Evolutionary conservation across 2,329 filamentous ascomycete genomes (phyloP).

Genomic region (Chaetothyriales sp.): DNA sequence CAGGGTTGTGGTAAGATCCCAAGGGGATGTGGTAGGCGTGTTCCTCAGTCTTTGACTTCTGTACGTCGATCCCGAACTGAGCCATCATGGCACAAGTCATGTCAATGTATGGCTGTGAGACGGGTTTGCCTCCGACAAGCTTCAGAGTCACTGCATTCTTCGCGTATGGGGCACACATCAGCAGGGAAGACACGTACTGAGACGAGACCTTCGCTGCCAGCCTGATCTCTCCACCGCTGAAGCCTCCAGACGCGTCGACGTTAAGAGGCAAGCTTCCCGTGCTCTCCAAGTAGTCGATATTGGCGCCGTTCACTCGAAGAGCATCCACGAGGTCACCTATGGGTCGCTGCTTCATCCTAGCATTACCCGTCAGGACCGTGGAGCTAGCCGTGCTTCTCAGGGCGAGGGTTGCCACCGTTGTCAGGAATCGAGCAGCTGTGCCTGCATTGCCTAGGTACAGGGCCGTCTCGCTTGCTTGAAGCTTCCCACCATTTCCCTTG

Average conservation of each 20-base stretch:
- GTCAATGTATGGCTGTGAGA: slow-evolving; percentile 93
- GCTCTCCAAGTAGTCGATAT: slow-evolving; percentile 71
- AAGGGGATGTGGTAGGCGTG: slow-evolving; percentile 92
- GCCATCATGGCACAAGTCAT: slow-evolving; percentile 99
- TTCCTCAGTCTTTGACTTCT: slow-evolving; percentile 60
- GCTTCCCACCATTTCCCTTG: slow-evolving; percentile 73
- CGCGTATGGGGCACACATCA: slow-evolving; percentile 95
- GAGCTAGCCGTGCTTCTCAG: slow-evolving; percentile 48
- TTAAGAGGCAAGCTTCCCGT: slow-evolving; percentile 71
- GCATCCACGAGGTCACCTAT: slow-evolving; percentile 90
- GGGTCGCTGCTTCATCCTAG: slow-evolving; percentile 88
- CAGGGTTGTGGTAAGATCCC: slow-evolving; percentile 67
- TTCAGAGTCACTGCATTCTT: slow-evolving; percentile 83
- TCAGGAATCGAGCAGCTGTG: slow-evolving; percentile 88
- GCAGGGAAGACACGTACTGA: slow-evolving; percentile 93
- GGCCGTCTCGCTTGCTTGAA: slow-evolving; percentile 60
- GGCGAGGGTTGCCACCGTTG: slow-evolving; percentile 78
- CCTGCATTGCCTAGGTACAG: slow-evolving; percentile 94
- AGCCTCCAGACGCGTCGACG: slow-evolving; percentile 68
- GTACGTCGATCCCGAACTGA: slow-evolving; percentile 71
- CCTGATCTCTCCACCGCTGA: slow-evolving; percentile 76
- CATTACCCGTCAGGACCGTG: slow-evolving; percentile 81
- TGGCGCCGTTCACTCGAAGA: slow-evolving; percentile 71
- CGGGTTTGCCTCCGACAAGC: slow-evolving; percentile 89
- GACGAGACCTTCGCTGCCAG: slow-evolving; percentile 91